Conservation (phyloP, 2,329 filamentous ascomycete species). For the Cladorrhinum sp. region DNA sequence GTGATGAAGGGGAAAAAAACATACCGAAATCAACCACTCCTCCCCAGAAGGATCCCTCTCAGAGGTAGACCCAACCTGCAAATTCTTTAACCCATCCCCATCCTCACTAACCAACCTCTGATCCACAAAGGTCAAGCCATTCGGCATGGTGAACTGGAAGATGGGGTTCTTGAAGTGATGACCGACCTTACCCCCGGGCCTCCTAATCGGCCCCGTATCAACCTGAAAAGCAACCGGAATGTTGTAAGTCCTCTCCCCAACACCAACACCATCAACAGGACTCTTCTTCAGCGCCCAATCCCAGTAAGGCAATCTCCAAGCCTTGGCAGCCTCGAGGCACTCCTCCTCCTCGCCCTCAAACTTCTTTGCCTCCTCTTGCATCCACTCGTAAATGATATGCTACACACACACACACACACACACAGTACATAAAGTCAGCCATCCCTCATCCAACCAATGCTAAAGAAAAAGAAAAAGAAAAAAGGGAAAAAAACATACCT, state of each 20-base stretch:
- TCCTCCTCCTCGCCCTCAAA: background rate
- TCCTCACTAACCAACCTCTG: background rate
- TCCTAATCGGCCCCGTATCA: background rate
- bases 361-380: constrained; percentile 2
- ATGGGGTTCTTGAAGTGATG: constrained; percentile 6
- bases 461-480: too few species aligned
- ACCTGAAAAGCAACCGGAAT: background rate
- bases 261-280: background rate
- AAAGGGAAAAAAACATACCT: too few species aligned
- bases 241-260: background rate
- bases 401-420: too few species aligned
- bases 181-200: background rate
- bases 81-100: background rate
- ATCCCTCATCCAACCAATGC: too few species aligned
- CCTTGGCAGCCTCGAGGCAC: background rate
- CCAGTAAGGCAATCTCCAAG: constrained; percentile 13
- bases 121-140: background rate
- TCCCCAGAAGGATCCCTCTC: background rate
- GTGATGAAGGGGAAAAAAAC: too few species aligned
- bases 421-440: too few species aligned
- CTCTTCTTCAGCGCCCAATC: constrained; percentile 14
- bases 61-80: background rate
- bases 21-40: too few species aligned
- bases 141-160: constrained; percentile 10
- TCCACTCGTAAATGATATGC: constrained; percentile 7